Base-by-base conservation (phyloP, 495 filamentous ascomycete species). In the Aspergillus panamensis region DNA sequence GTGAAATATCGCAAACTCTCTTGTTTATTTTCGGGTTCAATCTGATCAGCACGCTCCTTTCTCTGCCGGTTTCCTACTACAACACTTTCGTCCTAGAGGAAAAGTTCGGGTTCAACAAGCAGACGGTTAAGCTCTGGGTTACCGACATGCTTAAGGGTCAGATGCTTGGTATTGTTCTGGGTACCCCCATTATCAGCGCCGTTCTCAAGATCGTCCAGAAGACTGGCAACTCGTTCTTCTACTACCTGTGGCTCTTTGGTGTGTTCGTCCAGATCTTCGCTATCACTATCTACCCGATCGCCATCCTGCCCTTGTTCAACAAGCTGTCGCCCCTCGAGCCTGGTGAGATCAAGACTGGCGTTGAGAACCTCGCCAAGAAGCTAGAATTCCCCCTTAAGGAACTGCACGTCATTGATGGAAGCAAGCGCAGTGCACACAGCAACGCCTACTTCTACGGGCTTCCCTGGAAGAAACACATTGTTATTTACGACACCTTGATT, bases 401-500 rank as follows among this genome's bases (percentile, higher is more conserved):
- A 73, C 80, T 98, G 19, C 87, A 94, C 64, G 92, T 97, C 62
- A 98, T 98, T 64, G 94, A 98, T 69, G 95, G 94, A 31, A 96
- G 91, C 79, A 97, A 96, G 82, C 87, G 94, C 60, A 93, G 88
- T 65, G 91, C 94, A 30, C 94, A 98, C 76, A 95, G 89, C 77
- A 98, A 98, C 67, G 94, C 94, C 45, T 98, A 97, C 75, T 98
- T 98, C 76, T 96, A 94, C 61, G 94, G 94, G 52, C 81, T 98
- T 54, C 94, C 94, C 7, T 97, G 94, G 92, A 97, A 96, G 83
- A 98, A 98, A 83, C 94, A 96, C 77, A 98, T 98, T 75, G 94
- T 98, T 63, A 95, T 98, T 68, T 98, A 95, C 65, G 94, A 98
- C 67, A 98, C 94, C 10, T 73, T 98, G 61, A 92, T 98, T 51